Conservation (phyloP, 306 rosid genomes). For the Inga leiocalycina region DNA sequence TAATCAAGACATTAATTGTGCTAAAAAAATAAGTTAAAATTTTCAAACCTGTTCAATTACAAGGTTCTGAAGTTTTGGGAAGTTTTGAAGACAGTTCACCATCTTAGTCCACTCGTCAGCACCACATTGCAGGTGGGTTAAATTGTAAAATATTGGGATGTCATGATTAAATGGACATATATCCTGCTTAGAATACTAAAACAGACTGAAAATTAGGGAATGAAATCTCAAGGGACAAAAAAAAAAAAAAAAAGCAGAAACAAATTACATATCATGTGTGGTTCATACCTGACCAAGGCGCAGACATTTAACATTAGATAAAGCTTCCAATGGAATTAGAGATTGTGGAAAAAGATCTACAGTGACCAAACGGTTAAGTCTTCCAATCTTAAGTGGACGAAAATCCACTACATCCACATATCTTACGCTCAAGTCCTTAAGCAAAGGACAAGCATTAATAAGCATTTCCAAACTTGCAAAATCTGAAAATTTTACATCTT, state of each 20-base stretch:
- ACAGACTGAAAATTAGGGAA: background rate
- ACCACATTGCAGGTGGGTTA: background rate
- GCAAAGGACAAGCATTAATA: background rate
- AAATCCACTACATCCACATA: background rate
- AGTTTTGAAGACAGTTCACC: background rate
- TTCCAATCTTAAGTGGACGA: background rate
- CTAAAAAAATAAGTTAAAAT: background rate
- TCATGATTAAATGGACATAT: background rate
- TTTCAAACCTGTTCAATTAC: background rate
- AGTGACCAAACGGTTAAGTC: background rate
- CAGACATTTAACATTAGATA: background rate
- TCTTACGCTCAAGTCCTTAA: background rate
- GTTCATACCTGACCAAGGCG: background rate
- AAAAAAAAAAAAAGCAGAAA: too few species aligned
- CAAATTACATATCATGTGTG: background rate
- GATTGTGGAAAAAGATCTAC: background rate
- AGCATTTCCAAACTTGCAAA: background rate
- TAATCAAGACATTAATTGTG: background rate
- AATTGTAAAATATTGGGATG: slow-evolving; percentile 14
- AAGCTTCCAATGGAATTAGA: background rate
- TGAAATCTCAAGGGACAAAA: background rate
- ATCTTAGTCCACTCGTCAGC: background rate
- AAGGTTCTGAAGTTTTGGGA: background rate
- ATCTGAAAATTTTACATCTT: background rate
- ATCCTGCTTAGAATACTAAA: background rate